Conservation (phyloP, 768 basidiomycete genomes). For the Panellus pusillus region DNA sequence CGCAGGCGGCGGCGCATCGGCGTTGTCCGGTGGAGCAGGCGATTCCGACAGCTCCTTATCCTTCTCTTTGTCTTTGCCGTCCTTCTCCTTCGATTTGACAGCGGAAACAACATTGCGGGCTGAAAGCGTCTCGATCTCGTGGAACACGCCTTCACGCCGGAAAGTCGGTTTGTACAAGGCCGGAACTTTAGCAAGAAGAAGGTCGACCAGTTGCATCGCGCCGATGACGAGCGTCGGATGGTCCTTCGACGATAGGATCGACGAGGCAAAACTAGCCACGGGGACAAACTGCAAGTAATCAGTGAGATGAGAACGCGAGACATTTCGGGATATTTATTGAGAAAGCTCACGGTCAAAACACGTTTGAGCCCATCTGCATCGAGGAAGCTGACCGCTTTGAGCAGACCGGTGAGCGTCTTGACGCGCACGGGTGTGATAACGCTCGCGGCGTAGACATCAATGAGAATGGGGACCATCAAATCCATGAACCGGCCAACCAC, state of each 20-base stretch:
- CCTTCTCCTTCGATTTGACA: constrained; percentile 37
- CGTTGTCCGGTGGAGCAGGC: constrained; percentile 42
- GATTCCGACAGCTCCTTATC: constrained; percentile 34
- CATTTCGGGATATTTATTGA: neutral
- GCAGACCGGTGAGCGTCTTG: constrained; percentile 82
- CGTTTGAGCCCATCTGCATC: constrained; percentile 72
- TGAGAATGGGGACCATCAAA: constrained; percentile 87
- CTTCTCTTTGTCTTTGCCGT: constrained; percentile 43
- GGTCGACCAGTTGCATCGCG: constrained; percentile 90
- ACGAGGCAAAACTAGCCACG: constrained; percentile 92
- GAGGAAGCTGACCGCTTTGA: constrained; percentile 91
- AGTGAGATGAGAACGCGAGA: constrained; percentile 9
- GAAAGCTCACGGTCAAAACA: constrained; percentile 69
- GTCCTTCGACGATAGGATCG: constrained; percentile 90
- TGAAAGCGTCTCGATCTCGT: constrained; percentile 85
- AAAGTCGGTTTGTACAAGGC: constrained; percentile 85
- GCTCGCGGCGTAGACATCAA: constrained; percentile 99
- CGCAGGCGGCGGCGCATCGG: constrained; percentile 33
- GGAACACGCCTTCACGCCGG: constrained; percentile 93
- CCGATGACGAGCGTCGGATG: constrained; percentile 83
- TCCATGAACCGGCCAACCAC: constrained; percentile 85
- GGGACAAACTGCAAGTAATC: constrained; percentile 72
- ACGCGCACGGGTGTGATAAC: constrained; percentile 84
- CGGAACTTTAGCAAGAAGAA: constrained; percentile 83
- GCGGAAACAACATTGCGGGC: constrained; percentile 54